Evolutionary conservation across 257 asterid genomes (phyloP).

Genomic region (Echites panduratus): DNA sequence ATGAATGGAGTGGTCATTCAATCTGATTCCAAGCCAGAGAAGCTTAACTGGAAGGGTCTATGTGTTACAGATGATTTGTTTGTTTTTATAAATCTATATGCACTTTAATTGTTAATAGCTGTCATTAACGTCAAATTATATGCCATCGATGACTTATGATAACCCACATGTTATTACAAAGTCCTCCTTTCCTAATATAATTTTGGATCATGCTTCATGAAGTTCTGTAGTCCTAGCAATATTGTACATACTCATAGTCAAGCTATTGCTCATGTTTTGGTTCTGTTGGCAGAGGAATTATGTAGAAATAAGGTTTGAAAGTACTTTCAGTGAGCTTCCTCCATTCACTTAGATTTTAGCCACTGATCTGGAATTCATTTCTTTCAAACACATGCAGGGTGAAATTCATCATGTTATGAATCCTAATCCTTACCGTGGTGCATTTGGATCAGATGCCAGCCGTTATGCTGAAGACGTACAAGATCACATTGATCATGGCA

Average conservation of each 20-base stretch:
- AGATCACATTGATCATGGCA: constrained; percentile 92
- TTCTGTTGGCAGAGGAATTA: not conserved
- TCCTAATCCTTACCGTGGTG: constrained; percentile 93
- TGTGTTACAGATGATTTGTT: not conserved
- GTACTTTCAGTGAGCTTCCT: not conserved
- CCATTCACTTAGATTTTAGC: not conserved
- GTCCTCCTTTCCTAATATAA: not conserved
- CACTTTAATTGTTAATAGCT: not conserved
- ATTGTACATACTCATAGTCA: not conserved
- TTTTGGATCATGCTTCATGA: not conserved
- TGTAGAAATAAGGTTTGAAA: not conserved
- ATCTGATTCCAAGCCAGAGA: not conserved
- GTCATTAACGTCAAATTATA: not conserved
- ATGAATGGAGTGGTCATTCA: not conserved
- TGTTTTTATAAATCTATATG: too few species aligned
- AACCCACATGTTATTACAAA: not conserved
- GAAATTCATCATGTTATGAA: constrained; percentile 90
- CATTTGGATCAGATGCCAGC: constrained; percentile 71
- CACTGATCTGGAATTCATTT: constrained; percentile 10
- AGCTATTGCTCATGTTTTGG: not conserved
- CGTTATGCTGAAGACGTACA: constrained; percentile 81
- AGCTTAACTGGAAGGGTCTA: not conserved
- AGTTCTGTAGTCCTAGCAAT: not conserved
- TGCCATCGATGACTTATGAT: not conserved
- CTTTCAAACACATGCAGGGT: constrained; percentile 45